Percentiles rank a stretch among this genome's conserved stretches.
These are phyloP conservation scores for Pichia cactophila DNA, from an alignment of 1,139 yeast species.

Conservation along the genomic window DNA sequence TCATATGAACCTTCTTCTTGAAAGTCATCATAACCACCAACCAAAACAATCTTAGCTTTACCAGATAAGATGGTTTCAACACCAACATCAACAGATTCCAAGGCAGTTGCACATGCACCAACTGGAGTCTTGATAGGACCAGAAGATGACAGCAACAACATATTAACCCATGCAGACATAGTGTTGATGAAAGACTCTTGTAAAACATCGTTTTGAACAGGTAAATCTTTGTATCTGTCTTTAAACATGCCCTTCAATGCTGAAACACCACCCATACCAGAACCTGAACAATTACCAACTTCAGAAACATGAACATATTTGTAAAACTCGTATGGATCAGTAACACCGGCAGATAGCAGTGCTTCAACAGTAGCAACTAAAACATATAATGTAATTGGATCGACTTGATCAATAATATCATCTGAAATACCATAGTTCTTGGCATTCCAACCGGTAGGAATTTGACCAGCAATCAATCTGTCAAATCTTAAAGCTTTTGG, in stretches of 20 bases:
- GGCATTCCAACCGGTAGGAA: slow-evolving; percentile 98
- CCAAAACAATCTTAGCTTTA: slow-evolving; percentile 91
- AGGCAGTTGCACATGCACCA: slow-evolving; percentile 98
- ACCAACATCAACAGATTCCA: slow-evolving; percentile 95
- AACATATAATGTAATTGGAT: slow-evolving; percentile 87
- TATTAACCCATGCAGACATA: slow-evolving; percentile 99
- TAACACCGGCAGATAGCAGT: slow-evolving; percentile 83
- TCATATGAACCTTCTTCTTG: slow-evolving; percentile 98
- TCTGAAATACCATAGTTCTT: slow-evolving; percentile 90
- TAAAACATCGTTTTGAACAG: slow-evolving; percentile 92
- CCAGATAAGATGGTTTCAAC: slow-evolving; percentile 87
- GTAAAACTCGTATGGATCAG: slow-evolving; percentile 98
- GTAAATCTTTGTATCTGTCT: slow-evolving; percentile 85
- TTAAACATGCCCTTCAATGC: slow-evolving; percentile 97
- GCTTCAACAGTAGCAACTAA: slow-evolving; percentile 95
- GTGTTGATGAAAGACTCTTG: slow-evolving; percentile 98
- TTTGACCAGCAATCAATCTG: slow-evolving; percentile 97
- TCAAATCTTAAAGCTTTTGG: slow-evolving; percentile 96
- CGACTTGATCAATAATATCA: slow-evolving; percentile 89
- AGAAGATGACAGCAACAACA: slow-evolving; percentile 93
- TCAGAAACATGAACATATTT: slow-evolving; percentile 96
- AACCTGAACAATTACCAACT: slow-evolving; percentile 98
- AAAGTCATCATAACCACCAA: slow-evolving; percentile 99
- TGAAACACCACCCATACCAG: slow-evolving; percentile 99
- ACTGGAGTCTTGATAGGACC: slow-evolving; percentile 99